Base-by-base conservation (phyloP, 2,329 filamentous ascomycete species). In the Penicillium sp. region DNA sequence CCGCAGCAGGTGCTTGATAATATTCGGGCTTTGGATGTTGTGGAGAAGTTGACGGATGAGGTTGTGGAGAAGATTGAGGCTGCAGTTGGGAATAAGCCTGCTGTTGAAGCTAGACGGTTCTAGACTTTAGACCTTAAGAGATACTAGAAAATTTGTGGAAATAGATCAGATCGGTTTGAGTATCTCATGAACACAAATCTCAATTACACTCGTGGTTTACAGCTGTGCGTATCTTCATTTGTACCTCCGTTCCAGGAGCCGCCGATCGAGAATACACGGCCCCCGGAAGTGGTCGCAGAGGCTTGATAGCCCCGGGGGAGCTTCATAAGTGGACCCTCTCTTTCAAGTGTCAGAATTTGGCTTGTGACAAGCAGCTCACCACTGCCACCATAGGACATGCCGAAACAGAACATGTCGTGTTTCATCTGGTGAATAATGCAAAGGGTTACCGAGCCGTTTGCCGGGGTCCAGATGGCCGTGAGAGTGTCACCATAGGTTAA, bases 211-310 rank as follows among this genome's bases (percentile, higher is more conserved):
- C n/a, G n/a, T n/a, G n/a, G n/a, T n/a, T n/a, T n/a, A n/a, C n/a
- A n/a, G 42, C 80, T 83, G 54, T 83, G 77, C 71, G 85, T 85
- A 29, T 74, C 74, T 0, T 42, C 13, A 29, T 77, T 74, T 1
- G 61, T 55, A 0, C 69, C 76, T 26, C 82, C 83, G 10, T 74
- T 79, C 75, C 76, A 83, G 0, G 79, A 82, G 4, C 84, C 83
- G n/a, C 84, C 83, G 35, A 85, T 84, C 13, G 75, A 78, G 66
- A 85, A 86, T 23, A 84, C 75, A 0, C 76, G 71, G 4, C 83
- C 83, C 53, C 82, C 76, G 0, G 81, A 80, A 1, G 77, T 61
- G 0, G 78, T 81, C 0, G 76, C 70, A 0, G 78, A 76, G 0
- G 81, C 68, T 46, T 85, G 82, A 54, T 85, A 83, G 6, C 81